Evolutionary conservation across 441 rosid genomes (phyloP).

Genomic region (Metrosideros polymorpha): DNA sequence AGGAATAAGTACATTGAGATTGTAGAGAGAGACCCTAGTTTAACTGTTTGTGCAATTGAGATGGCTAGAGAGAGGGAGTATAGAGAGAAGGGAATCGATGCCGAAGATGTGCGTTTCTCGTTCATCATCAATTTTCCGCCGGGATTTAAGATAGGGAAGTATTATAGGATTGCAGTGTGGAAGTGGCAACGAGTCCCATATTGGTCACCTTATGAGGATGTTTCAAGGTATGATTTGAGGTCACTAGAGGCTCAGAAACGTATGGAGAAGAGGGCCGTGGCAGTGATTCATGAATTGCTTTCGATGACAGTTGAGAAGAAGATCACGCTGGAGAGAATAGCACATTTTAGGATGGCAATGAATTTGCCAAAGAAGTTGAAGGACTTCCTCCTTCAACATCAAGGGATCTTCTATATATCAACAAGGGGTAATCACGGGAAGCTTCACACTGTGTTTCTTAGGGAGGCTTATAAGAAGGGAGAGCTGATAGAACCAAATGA

Average conservation of each 20-base stretch:
- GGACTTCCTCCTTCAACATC: slow-evolving; percentile 80
- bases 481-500: slow-evolving; percentile 72
- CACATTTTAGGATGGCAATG: slow-evolving; percentile 76
- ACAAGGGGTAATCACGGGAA: slow-evolving; percentile 93
- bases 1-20: slow-evolving; percentile 80
- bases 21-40: slow-evolving; percentile 48
- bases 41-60: slow-evolving; percentile 60
- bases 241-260: slow-evolving; percentile 85
- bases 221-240: slow-evolving; percentile 77
- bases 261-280: slow-evolving; percentile 89
- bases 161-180: slow-evolving; percentile 83
- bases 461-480: slow-evolving; percentile 74
- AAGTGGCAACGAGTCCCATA: slow-evolving; percentile 92
- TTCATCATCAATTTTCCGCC: slow-evolving; percentile 81
- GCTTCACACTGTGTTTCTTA: slow-evolving; percentile 78
- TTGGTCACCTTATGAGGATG: slow-evolving; percentile 90
- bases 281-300: slow-evolving; percentile 72
- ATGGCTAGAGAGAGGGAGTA: slow-evolving; percentile 76
- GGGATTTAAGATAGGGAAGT: slow-evolving; percentile 87
- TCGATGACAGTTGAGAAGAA: slow-evolving; percentile 80
- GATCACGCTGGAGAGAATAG: slow-evolving; percentile 80
- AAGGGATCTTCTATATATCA: slow-evolving; percentile 82
- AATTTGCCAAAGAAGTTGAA: slow-evolving; percentile 73
- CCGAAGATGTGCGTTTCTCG: slow-evolving; percentile 76
- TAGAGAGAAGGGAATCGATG: slow-evolving; percentile 64